Percentiles rank a stretch among this genome's conserved stretches.
Evolutionary conservation across 495 filamentous ascomycete species (phyloP).

Genomic region (Aspergillus sparsus): DNA sequence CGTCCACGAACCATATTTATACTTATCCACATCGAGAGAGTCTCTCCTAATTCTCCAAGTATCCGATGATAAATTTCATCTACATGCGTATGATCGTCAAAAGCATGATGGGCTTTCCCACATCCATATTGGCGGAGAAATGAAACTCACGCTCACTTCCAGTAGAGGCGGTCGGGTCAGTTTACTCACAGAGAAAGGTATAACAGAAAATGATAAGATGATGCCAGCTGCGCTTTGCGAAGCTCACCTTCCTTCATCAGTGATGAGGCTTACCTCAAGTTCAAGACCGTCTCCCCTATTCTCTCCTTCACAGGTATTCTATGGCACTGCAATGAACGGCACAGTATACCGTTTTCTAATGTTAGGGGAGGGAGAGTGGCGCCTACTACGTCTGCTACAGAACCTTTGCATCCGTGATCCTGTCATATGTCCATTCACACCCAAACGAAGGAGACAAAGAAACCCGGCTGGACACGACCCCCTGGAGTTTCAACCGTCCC

Average conservation of each 20-base stretch:
- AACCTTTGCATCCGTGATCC: slow-evolving; percentile 53
- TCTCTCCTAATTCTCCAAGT: slow-evolving; percentile 43
- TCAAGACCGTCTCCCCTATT: slow-evolving; percentile 21
- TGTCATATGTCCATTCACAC: slow-evolving; percentile 40
- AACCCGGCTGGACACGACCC: slow-evolving; percentile 36
- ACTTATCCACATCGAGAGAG: slow-evolving; percentile 46
- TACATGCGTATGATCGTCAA: slow-evolving; percentile 35
- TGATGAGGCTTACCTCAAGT: slow-evolving; percentile 31
- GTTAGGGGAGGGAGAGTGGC: slow-evolving; percentile 54
- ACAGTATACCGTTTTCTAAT: slow-evolving; percentile 62
- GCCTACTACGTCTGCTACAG: slow-evolving; percentile 63
- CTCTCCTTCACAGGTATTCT: slow-evolving; percentile 24
- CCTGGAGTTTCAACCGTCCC: slow-evolving; percentile 33
- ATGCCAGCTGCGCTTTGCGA: slow-evolving; percentile 31
- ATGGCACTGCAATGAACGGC: slow-evolving; percentile 68
- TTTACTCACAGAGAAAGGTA: slow-evolving; percentile 26
- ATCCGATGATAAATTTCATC: slow-evolving; percentile 32
- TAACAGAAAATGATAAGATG: slow-evolving; percentile 29
- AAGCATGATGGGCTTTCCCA: slow-evolving; percentile 46
- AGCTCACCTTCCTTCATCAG: slow-evolving; percentile 37
- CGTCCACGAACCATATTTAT: slow-evolving; percentile 39
- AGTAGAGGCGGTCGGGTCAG: slow-evolving; percentile 42
- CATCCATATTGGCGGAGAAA: slow-evolving; percentile 31
- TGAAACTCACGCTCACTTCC: slow-evolving; percentile 34
- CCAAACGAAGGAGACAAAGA: slow-evolving; percentile 27